Conservation (phyloP, 148 eudicot species). For the Camellia sinensis region DNA sequence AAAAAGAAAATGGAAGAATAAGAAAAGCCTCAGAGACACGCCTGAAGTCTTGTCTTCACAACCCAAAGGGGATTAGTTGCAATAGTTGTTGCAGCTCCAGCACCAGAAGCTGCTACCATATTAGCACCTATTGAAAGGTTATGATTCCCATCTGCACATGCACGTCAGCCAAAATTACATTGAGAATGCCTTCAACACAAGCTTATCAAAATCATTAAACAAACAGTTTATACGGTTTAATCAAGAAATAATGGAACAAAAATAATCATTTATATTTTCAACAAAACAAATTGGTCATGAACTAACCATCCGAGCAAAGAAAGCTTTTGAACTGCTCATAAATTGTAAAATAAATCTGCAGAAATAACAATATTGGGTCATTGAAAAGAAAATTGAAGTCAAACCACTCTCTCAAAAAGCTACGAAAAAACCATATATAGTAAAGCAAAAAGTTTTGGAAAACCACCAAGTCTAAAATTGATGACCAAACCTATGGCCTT, state of each 20-base stretch:
- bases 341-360: conserved; percentile 92
- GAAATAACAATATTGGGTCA: conserved; percentile 9
- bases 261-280: neutral
- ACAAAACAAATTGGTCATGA: neutral
- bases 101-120: conserved; percentile 95
- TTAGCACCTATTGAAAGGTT: conserved; percentile 88
- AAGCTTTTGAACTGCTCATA: conserved; percentile 77
- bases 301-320: conserved; percentile 81
- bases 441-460: neutral
- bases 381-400: neutral
- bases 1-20: neutral
- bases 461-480: neutral
- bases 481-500: neutral
- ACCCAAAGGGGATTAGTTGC: conserved; percentile 99
- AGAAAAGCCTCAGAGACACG: conserved; percentile 20
- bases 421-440: neutral
- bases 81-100: conserved; percentile 88
- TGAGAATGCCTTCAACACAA: neutral
- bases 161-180: conserved; percentile 27
- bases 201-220: neutral
- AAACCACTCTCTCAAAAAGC: neutral
- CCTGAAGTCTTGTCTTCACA: conserved; percentile 95
- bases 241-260: neutral
- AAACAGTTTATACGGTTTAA: neutral
- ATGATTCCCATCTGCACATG: conserved; percentile 60